A percentile compares a stretch with the other conserved stretches of the same genome.
phyloP scores from a whole-genome alignment of 148 eudicot species.

The Pharnaceum exiguum region DNA sequence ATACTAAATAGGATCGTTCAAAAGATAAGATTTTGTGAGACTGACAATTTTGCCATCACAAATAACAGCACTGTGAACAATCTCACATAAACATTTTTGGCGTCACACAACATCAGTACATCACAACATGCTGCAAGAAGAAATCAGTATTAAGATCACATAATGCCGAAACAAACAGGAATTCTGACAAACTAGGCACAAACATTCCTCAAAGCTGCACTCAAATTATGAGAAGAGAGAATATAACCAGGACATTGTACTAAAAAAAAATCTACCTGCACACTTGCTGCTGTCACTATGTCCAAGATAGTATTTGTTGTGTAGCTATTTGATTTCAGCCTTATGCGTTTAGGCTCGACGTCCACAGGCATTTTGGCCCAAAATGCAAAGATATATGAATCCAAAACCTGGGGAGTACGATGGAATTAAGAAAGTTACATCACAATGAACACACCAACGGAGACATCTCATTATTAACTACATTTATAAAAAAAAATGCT shows the following conservation, averaged over 20 bases:
- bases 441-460: neutral
- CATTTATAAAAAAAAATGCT: neutral
- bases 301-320: constrained; percentile 80
- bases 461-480: neutral
- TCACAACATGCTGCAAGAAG: too few relatives aligned
- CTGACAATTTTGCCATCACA: too few relatives aligned
- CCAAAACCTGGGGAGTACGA: constrained; percentile 50
- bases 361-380: constrained; percentile 83
- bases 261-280: constrained; percentile 52
- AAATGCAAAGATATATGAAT: constrained; percentile 82
- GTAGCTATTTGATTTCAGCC: constrained; percentile 79
- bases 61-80: too few relatives aligned
- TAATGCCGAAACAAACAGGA: too few relatives aligned
- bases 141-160: too few relatives aligned
- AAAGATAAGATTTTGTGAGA: too few relatives aligned
- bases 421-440: neutral
- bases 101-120: too few relatives aligned
- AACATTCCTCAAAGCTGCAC: neutral
- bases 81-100: too few relatives aligned
- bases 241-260: neutral
- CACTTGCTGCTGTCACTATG: constrained; percentile 79
- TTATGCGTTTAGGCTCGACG: constrained; percentile 64
- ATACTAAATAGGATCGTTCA: too few relatives aligned
- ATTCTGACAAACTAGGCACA: neutral
- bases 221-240: neutral